Conservation (phyloP, 2,329 filamentous ascomycete species). For the Cordyceps tenuipes region DNA sequence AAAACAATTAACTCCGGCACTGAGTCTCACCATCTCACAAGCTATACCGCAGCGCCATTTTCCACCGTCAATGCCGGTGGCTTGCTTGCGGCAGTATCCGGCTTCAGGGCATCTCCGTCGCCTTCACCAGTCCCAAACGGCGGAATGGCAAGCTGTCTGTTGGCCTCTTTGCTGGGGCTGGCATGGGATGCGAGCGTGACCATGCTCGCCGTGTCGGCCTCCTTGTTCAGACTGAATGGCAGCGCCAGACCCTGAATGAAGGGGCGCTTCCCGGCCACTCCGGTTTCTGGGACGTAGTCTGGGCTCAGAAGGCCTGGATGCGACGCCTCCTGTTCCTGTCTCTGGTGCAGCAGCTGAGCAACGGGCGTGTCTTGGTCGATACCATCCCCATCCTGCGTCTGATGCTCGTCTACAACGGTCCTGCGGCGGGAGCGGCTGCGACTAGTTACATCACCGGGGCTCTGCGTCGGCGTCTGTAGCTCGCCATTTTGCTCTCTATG, state of each 20-base stretch:
- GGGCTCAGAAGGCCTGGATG: constrained; percentile 37
- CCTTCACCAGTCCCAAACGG: constrained; percentile 20
- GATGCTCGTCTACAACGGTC: constrained; percentile 43
- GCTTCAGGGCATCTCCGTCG: background rate
- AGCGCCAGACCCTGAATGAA: constrained; percentile 62
- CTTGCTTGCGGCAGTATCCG: background rate
- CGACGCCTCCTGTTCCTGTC: constrained; percentile 30
- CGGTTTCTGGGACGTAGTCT: constrained; percentile 36
- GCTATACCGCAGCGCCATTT: background rate
- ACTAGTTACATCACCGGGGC: constrained; percentile 16
- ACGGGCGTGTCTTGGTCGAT: constrained; percentile 34
- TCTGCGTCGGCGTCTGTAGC: constrained; percentile 25
- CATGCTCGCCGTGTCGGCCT: constrained; percentile 62
- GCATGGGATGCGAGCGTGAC: constrained; percentile 48
- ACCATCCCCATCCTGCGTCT: constrained; percentile 27
- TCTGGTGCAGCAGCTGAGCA: constrained; percentile 33
- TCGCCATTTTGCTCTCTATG: constrained; percentile 26
- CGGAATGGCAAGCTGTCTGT: constrained; percentile 3
- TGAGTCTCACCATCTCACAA: too few relatives aligned
- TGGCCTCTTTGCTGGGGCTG: constrained; percentile 16
- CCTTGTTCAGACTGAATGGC: constrained; percentile 60
- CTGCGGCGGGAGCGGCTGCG: constrained; percentile 36
- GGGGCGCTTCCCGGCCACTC: constrained; percentile 52
- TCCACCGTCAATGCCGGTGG: background rate
- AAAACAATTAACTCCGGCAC: background rate